Evolutionary conservation across 1,284 basidiomycete genomes (phyloP).

Genomic region (Phenoliferia sp.): DNA sequence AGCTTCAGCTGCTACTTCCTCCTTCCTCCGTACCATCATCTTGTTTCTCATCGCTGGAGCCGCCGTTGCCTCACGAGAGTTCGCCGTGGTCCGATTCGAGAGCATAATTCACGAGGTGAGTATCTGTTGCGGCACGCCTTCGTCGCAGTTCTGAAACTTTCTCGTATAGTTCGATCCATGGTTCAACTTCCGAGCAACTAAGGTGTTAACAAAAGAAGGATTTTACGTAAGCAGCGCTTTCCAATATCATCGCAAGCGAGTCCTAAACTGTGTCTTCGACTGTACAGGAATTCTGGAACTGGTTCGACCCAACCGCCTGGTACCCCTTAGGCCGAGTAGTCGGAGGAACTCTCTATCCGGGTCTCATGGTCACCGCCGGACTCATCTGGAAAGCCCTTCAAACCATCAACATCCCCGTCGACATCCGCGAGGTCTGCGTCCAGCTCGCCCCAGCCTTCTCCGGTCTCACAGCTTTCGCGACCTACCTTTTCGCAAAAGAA

Average conservation of each 20-base stretch:
- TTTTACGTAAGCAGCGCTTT: slow-evolving; percentile 68
- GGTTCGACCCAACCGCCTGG: slow-evolving; percentile 92
- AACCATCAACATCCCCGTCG: slow-evolving; percentile 86
- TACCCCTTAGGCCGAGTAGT: slow-evolving; percentile 97
- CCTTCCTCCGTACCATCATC: slow-evolving; percentile 77
- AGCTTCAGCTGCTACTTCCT: slow-evolving; percentile 55
- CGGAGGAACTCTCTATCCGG: slow-evolving; percentile 96
- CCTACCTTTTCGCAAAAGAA: slow-evolving; percentile 69
- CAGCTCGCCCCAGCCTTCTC: slow-evolving; percentile 95
- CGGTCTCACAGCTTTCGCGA: slow-evolving; percentile 78
- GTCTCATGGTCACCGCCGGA: slow-evolving; percentile 94
- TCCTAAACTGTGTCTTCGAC: slow-evolving; percentile 15
- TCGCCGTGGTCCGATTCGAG: slow-evolving; percentile 97
- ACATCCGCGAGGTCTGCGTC: slow-evolving; percentile 96
- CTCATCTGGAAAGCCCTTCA: slow-evolving; percentile 91
- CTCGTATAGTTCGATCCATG: slow-evolving; percentile 64
- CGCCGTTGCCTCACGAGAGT: slow-evolving; percentile 90
- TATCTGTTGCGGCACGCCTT: too few relatives aligned
- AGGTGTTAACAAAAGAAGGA: slow-evolving; percentile 79
- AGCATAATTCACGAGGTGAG: slow-evolving; percentile 94
- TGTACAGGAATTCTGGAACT: slow-evolving; percentile 94
- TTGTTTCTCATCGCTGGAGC: slow-evolving; percentile 84
- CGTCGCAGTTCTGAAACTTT: too few relatives aligned
- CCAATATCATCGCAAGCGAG: neutral
- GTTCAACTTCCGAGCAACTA: slow-evolving; percentile 79